Conservation (phyloP, 139 green algal genomes). For the Haematococcus sp. region DNA sequence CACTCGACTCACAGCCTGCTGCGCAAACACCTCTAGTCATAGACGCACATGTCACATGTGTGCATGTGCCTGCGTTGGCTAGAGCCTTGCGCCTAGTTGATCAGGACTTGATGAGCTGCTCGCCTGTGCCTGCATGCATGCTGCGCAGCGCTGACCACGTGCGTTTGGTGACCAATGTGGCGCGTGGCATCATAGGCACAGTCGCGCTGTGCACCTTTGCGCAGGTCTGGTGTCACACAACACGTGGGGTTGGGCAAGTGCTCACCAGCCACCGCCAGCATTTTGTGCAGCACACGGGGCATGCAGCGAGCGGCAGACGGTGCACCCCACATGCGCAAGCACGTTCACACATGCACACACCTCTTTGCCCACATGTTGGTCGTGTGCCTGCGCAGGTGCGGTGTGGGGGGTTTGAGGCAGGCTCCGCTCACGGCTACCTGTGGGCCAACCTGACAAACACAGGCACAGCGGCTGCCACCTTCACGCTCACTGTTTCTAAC, state of each 20-base stretch:
- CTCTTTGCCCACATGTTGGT: neutral
- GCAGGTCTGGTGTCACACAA: constrained; percentile 9
- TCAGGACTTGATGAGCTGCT: no score
- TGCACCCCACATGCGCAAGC: neutral
- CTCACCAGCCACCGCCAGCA: no score
- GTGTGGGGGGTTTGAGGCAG: constrained; percentile 75
- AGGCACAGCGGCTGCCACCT: constrained; percentile 54
- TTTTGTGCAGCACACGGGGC: no score
- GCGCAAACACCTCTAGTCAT: no score
- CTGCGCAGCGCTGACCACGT: constrained; percentile 54
- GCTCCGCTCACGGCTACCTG: constrained; percentile 61
- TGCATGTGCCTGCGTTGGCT: no score
- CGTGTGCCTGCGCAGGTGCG: neutral
- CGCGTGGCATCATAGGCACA: constrained; percentile 56
- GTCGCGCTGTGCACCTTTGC: constrained; percentile 8
- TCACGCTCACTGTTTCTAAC: constrained; percentile 53
- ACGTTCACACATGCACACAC: neutral
- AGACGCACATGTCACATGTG: no score
- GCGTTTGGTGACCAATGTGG: constrained; percentile 55
- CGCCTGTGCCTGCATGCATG: no score
- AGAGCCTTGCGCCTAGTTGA: no score
- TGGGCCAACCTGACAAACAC: constrained; percentile 55
- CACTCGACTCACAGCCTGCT: no score
- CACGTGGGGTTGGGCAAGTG: no score
- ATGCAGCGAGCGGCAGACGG: no score